Percentiles rank a stretch among this genome's conserved stretches.
Evolutionary conservation across 208 protist species (phyloP).

Genomic region (Trypanosomatidae sp.): DNA sequence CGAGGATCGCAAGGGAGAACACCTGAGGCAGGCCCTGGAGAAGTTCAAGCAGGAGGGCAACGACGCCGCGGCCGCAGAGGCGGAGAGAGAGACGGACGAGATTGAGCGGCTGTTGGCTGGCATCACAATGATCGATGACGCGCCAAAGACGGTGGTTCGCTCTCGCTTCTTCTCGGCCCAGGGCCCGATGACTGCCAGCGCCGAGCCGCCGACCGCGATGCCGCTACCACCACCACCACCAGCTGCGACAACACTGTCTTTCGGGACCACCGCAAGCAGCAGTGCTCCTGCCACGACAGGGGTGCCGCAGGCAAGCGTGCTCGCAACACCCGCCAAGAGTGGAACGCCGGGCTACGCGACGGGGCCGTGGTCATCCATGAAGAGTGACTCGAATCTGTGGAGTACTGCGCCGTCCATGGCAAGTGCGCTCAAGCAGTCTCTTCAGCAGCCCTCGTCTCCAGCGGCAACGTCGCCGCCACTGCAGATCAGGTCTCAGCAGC

Average conservation of each 20-base stretch:
- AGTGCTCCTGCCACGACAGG: neutral
- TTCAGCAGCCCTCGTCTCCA: slow-evolving; percentile 23
- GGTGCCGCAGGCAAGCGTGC: slow-evolving; percentile 14
- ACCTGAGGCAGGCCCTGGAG: slow-evolving; percentile 35
- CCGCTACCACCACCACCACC: neutral
- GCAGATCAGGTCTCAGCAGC: slow-evolving; percentile 2
- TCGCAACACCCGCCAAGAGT: slow-evolving; percentile 20
- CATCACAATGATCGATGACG: slow-evolving; percentile 32
- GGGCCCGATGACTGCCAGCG: neutral
- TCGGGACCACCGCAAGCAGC: neutral
- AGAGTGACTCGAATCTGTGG: slow-evolving; percentile 32
- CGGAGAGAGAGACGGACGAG: slow-evolving; percentile 39
- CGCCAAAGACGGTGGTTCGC: slow-evolving; percentile 21
- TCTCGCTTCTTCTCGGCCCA: slow-evolving; percentile 58
- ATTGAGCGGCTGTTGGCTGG: slow-evolving; percentile 53
- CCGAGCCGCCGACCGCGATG: slow-evolving; percentile 2
- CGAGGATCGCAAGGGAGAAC: slow-evolving; percentile 46
- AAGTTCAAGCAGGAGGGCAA: slow-evolving; percentile 39
- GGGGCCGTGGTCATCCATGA: slow-evolving; percentile 29
- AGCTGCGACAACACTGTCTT: neutral
- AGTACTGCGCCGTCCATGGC: slow-evolving; percentile 27
- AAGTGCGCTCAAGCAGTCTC: slow-evolving; percentile 30
- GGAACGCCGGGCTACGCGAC: slow-evolving; percentile 18
- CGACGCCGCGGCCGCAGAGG: slow-evolving; percentile 24
- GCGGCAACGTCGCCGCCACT: neutral